A percentile compares a stretch with the other conserved stretches of the same genome.
Conservation (phyloP, 2,329 filamentous ascomycete genomes). For the Fusarium penzigii region DNA sequence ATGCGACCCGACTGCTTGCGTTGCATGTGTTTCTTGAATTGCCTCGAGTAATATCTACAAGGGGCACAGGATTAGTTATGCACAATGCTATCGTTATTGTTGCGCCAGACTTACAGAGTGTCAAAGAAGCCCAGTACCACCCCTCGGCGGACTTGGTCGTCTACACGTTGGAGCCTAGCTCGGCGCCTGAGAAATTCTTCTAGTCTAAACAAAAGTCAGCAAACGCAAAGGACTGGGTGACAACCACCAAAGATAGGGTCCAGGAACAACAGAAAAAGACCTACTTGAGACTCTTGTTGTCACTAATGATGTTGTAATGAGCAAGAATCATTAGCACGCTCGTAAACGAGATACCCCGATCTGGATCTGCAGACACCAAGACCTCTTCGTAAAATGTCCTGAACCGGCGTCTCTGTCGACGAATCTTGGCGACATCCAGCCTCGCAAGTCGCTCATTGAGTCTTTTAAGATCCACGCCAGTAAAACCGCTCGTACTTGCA, state of each 20-base stretch:
- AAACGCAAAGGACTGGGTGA: neutral
- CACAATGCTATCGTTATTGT: no score
- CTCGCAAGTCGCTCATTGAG: slow-evolving; percentile 71
- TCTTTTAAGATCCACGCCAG: slow-evolving; percentile 70
- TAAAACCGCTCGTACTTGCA: slow-evolving; percentile 50
- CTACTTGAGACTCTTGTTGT: slow-evolving; percentile 89
- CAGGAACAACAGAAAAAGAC: slow-evolving; percentile 19
- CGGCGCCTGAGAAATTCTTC: slow-evolving; percentile 93
- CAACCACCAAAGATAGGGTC: neutral
- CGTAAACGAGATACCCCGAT: slow-evolving; percentile 88
- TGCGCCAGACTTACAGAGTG: slow-evolving; percentile 62
- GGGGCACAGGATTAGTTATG: slow-evolving; percentile 6
- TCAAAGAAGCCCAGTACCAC: slow-evolving; percentile 95
- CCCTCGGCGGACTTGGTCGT: slow-evolving; percentile 89
- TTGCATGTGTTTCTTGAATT: slow-evolving; percentile 76
- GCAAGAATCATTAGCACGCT: slow-evolving; percentile 92
- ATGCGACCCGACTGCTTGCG: slow-evolving; percentile 74
- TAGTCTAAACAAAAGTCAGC: slow-evolving; percentile 55
- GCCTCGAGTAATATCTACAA: slow-evolving; percentile 73
- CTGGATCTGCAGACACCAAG: slow-evolving; percentile 86
- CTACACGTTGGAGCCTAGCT: slow-evolving; percentile 86
- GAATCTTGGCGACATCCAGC: slow-evolving; percentile 76
- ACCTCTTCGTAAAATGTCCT: slow-evolving; percentile 98
- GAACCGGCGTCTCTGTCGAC: slow-evolving; percentile 73
- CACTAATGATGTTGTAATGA: slow-evolving; percentile 98